A percentile compares a stretch with the other conserved stretches of the same genome.
Evolutionary conservation across 2,329 filamentous ascomycete genomes (phyloP).

Genomic region (Balansia obtecta): DNA sequence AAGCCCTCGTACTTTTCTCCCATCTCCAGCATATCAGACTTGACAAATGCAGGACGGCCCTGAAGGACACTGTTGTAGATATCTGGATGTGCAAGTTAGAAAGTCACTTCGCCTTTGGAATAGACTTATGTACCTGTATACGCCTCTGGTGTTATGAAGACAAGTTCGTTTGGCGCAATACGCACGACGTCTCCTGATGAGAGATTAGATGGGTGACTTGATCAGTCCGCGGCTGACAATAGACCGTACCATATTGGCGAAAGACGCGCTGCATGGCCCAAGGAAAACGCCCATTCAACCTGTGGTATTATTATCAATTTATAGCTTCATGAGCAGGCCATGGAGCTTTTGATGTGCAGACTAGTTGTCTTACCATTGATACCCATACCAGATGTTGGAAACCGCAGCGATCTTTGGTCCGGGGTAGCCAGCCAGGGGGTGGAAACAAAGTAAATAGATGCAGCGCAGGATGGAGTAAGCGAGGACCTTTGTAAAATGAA

Average conservation of each 20-base stretch:
- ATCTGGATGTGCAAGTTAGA: background rate
- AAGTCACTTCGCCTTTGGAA: too few species aligned
- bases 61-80: background rate
- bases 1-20: background rate
- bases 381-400: background rate
- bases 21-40: background rate
- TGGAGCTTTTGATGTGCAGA: too few species aligned
- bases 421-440: background rate
- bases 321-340: too few species aligned
- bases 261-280: background rate
- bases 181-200: background rate
- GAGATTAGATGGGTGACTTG: too few species aligned
- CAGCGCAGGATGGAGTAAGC: background rate
- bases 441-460: background rate
- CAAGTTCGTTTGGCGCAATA: background rate
- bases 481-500: background rate
- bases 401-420: background rate
- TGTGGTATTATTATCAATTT: background rate
- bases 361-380: background rate
- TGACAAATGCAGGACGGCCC: background rate
- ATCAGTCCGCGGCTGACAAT: background rate
- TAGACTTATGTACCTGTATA: background rate
- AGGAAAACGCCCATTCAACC: background rate
- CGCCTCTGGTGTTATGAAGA: background rate
- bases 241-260: background rate